phyloP scores from a whole-genome alignment of 306 rosid genomes.

The Prunus salicina region DNA sequence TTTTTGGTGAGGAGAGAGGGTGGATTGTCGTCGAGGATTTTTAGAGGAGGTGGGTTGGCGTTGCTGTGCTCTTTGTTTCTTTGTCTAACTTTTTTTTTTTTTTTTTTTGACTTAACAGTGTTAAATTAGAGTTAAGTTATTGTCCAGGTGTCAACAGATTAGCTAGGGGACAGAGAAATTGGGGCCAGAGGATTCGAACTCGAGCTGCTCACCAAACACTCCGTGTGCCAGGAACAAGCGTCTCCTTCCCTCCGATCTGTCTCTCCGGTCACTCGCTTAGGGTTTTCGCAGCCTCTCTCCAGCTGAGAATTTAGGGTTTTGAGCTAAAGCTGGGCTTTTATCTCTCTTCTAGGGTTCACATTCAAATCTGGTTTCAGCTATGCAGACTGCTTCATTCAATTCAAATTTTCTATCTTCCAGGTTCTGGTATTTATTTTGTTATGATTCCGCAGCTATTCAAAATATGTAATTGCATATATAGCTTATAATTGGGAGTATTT shows the following conservation, averaged over 20 bases:
- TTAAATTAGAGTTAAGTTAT: too few species aligned
- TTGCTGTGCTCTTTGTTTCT: too few species aligned
- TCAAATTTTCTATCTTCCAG: slow-evolving; percentile 3
- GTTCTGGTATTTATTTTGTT: background rate
- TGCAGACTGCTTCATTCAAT: background rate
- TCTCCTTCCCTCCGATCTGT: background rate
- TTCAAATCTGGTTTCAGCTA: background rate
- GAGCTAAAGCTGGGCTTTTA: background rate
- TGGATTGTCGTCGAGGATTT: too few species aligned
- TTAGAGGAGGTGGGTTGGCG: too few species aligned
- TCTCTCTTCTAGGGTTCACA: background rate
- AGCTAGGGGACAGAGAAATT: too few species aligned
- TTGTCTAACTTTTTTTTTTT: too few species aligned
- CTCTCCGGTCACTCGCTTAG: slow-evolving; percentile 1
- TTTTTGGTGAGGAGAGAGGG: too few species aligned
- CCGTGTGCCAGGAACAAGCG: background rate
- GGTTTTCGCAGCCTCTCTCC: background rate
- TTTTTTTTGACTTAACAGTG: too few species aligned
- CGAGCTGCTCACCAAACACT: background rate
- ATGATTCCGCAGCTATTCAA: background rate
- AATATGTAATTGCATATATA: background rate
- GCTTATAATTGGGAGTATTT: background rate
- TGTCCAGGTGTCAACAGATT: too few species aligned
- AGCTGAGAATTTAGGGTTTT: background rate
- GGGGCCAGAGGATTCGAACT: background rate